These are phyloP conservation scores for Beauveria bassiana DNA, from an alignment of 2,329 filamentous ascomycete species.

Conservation along the genomic window DNA sequence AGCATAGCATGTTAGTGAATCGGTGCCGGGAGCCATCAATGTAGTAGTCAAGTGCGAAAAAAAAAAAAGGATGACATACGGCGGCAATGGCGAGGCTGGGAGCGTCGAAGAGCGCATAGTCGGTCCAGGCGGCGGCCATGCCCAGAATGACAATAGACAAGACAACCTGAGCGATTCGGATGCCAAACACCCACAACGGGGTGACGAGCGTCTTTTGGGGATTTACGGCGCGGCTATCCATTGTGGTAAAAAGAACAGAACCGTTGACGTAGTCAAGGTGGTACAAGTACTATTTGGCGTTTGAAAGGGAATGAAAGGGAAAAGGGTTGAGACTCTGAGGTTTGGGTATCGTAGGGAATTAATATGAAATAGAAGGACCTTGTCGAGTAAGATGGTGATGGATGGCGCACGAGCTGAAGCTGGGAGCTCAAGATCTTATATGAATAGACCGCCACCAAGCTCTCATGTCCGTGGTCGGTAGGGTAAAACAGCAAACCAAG, in stretches of 20 bases:
- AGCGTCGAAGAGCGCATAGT: slow-evolving; percentile 6
- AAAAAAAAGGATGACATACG: slow-evolving; percentile 12
- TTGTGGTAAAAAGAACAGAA: background rate
- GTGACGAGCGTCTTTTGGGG: slow-evolving; percentile 24
- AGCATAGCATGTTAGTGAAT: slow-evolving; percentile 8
- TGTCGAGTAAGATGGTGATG: background rate
- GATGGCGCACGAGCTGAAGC: background rate
- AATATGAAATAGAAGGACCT: background rate
- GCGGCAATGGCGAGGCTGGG: slow-evolving; percentile 27
- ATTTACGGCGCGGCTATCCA: slow-evolving; percentile 17
- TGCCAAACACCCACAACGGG: slow-evolving; percentile 34
- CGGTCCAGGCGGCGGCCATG: slow-evolving; percentile 25
- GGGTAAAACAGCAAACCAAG: background rate
- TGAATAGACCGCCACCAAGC: background rate
- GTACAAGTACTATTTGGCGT: background rate
- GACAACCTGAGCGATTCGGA: slow-evolving; percentile 34
- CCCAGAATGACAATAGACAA: slow-evolving; percentile 36
- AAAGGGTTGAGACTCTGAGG: background rate
- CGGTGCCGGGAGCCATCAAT: background rate
- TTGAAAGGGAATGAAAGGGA: no score
- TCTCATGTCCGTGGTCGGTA: background rate
- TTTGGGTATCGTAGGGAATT: background rate
- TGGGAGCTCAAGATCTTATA: slow-evolving; percentile 5
- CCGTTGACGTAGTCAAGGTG: background rate
- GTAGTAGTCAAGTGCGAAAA: background rate